Conservation (phyloP, 2,329 filamentous ascomycete species). For the Cercospora janseana region DNA sequence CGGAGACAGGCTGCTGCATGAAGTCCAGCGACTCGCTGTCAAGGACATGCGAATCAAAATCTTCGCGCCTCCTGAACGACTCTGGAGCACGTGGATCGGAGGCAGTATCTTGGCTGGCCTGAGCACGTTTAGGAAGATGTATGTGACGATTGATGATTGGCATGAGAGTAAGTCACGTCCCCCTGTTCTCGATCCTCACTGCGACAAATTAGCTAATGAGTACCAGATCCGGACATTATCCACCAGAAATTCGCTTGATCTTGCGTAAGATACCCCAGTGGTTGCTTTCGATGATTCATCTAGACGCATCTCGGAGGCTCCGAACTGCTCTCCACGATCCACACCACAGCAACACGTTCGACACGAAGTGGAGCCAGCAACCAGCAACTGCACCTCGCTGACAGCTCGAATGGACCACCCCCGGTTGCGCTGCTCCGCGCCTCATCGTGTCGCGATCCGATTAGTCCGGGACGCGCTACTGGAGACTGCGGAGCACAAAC, state of each 20-base stretch:
- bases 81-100: conserved; percentile 99
- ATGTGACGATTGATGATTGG: conserved; percentile 99
- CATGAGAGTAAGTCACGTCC: conserved; percentile 65
- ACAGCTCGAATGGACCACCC: not conserved
- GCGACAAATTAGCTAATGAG: conserved; percentile 19
- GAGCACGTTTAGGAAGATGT: conserved; percentile 99
- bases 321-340: conserved; percentile 8
- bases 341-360: conserved; percentile 4
- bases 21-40: conserved; percentile 88
- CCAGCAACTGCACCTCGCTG: not conserved
- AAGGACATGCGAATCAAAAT: conserved; percentile 99
- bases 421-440: conserved; percentile 1
- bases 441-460: conserved; percentile 3
- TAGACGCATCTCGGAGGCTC: conserved; percentile 7
- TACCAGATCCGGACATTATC: conserved; percentile 81
- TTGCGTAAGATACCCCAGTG: conserved; percentile 21
- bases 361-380: not conserved
- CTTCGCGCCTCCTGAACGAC: conserved; percentile 92
- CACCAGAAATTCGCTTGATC: conserved; percentile 89
- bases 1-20: conserved; percentile 83
- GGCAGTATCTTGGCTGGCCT: conserved; percentile 94
- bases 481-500: not conserved
- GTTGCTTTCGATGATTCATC: conserved; percentile 9
- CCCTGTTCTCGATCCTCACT: conserved; percentile 12
- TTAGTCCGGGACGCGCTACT: conserved; percentile 5